Evolutionary conservation across 2,329 filamentous ascomycete genomes (phyloP), one percentile per base, ranked within the genome.

Genomic region (Arthrobotrys sphaeroides): DNA sequence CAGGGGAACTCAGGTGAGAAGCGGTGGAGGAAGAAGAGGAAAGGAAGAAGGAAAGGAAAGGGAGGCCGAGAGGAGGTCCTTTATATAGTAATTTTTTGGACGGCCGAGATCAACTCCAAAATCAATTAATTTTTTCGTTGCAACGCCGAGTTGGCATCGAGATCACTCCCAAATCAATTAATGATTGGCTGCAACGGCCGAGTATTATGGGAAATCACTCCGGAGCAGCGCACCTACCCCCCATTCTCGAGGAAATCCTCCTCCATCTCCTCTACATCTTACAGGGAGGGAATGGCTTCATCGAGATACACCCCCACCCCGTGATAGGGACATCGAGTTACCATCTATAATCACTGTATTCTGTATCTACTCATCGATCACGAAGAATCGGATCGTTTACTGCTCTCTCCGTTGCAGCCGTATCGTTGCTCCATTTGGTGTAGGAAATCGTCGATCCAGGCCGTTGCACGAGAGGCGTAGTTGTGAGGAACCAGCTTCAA

Each of bases 21-120:
- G 65, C n/a, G 65, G 43, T 6, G 55, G 5, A 31, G 64, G 38
- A 69, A 26, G 53, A 69, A 53, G 55, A 43, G 36, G 26, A 22
- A 38, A 13, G 16, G 10, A 16, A 57, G 10, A 59, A 18, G 16
- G 24, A 61, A 55, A 69, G 43, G 40, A 49, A 24, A 16, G 6
- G 18, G 24, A 16, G 18, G 5, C n/a, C 5, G n/a, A 40, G 12
- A 24, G 2, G 26, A 22, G 38, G 64, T 6, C 5, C 33, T 9
- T 40, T 68, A 49, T 26, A 68, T 68, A 68, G 40, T 24, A 26
- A 18, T 40, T 60, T 38, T 12, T 51, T 13, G 20, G 16, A 31
- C 12, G 3, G 9, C 12, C 13, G 13, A n/a, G 12, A 12, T n/a
- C 45, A 12, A 51, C 45, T 2, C 22, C 22, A 51, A n/a, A 51